Evolutionary conservation across 2,329 filamentous ascomycete species (phyloP).

Genomic region (Xylariaceae sp.): DNA sequence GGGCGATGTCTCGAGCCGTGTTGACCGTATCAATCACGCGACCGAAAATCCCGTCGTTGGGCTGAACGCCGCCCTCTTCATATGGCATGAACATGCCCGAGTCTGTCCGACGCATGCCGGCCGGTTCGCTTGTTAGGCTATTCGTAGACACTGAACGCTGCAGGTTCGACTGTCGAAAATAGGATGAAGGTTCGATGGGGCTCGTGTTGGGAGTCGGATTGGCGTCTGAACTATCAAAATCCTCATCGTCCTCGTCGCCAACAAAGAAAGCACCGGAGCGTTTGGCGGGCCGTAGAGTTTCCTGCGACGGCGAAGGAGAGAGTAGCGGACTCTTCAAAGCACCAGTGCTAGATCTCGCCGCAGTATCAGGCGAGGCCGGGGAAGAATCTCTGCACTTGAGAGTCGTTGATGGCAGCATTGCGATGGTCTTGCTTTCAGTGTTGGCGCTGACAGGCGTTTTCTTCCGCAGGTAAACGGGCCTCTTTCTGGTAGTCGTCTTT

Average conservation of each 20-base stretch:
- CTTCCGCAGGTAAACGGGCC: slow-evolving; percentile 43
- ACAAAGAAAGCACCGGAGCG: slow-evolving; percentile 57
- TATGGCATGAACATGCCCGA: slow-evolving; percentile 92
- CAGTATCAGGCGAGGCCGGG: slow-evolving; percentile 55
- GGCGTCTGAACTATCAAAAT: slow-evolving; percentile 46
- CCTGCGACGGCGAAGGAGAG: slow-evolving; percentile 73
- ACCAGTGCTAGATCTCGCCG: slow-evolving; percentile 51
- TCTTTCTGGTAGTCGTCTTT: slow-evolving; percentile 48
- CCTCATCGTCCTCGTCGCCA: slow-evolving; percentile 47
- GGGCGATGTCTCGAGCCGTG: slow-evolving; percentile 61
- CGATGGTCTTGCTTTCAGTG: slow-evolving; percentile 74
- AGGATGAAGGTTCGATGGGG: slow-evolving; percentile 10
- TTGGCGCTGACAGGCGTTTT: slow-evolving; percentile 35
- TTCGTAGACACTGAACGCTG: slow-evolving; percentile 41
- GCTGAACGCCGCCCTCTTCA: slow-evolving; percentile 60
- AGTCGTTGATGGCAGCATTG: slow-evolving; percentile 79
- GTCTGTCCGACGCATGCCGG: slow-evolving; percentile 66
- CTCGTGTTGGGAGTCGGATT: slow-evolving; percentile 22
- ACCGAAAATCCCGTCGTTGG: slow-evolving; percentile 61
- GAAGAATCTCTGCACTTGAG: slow-evolving; percentile 77
- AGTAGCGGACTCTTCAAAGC: slow-evolving; percentile 42
- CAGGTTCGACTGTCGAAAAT: slow-evolving; percentile 24
- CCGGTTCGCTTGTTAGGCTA: slow-evolving; percentile 43
- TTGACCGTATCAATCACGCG: slow-evolving; percentile 76
- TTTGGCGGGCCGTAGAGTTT: slow-evolving; percentile 67